These are phyloP conservation scores for Tylopilus plumbeoviolaceoides DNA, from an alignment of 768 basidiomycete genomes.

Conservation along the genomic window DNA sequence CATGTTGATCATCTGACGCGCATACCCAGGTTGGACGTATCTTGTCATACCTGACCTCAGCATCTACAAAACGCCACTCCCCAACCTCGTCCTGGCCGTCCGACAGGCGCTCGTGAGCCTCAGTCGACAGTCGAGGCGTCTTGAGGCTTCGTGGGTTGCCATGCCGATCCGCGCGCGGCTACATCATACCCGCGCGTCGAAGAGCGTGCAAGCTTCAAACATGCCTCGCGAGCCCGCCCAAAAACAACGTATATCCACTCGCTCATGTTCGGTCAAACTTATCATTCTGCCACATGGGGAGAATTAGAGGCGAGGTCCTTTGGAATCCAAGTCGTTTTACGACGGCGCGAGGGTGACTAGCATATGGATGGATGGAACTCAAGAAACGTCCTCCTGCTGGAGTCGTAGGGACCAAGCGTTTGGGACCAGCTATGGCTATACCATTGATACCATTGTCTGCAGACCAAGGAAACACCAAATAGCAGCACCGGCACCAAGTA, in stretches of 20 bases:
- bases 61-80: conserved; percentile 23
- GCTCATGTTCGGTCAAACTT: conserved; percentile 2
- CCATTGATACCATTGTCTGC: no score
- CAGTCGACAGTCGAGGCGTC: background rate
- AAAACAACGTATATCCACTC: background rate
- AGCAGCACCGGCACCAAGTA: no score
- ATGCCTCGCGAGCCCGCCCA: background rate
- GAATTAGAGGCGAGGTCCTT: background rate
- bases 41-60: conserved; percentile 22
- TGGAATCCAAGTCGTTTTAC: background rate
- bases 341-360: background rate
- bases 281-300: background rate
- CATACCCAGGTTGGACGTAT: conserved; percentile 26
- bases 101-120: conserved; percentile 20
- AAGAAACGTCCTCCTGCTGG: background rate
- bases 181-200: background rate
- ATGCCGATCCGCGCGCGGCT: background rate
- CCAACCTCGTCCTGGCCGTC: conserved; percentile 20
- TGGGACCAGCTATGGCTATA: no score
- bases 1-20: background rate
- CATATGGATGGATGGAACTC: background rate
- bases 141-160: conserved; percentile 16
- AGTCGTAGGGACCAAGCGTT: no score
- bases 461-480: no score
- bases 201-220: background rate